phyloP scores from a whole-genome alignment of 257 asterid species.

The Solanum bulbocastanum region DNA sequence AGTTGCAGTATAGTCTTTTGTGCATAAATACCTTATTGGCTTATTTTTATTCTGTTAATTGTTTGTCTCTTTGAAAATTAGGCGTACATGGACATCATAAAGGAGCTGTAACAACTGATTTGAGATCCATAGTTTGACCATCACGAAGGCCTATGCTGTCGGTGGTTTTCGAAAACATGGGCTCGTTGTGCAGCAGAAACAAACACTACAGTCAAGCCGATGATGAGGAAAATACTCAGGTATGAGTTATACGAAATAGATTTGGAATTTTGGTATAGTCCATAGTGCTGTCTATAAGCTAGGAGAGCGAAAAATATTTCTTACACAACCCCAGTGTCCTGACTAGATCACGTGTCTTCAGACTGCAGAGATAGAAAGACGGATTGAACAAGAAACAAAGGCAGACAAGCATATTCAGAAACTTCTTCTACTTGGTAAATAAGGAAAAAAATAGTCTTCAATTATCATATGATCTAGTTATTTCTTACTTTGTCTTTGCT shows the following conservation, averaged over 20 bases:
- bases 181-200: conserved; percentile 88
- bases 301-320: background rate
- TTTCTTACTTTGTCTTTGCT: background rate
- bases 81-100: conserved; percentile 22
- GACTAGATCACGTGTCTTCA: conserved; percentile 16
- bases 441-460: background rate
- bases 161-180: conserved; percentile 49
- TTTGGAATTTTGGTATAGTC: background rate
- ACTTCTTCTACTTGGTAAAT: conserved; percentile 83
- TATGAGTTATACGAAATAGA: conserved; percentile 2
- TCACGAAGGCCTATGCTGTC: conserved; percentile 32
- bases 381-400: conserved; percentile 93
- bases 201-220: conserved; percentile 48
- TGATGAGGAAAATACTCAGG: conserved; percentile 86
- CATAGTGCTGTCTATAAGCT: background rate
- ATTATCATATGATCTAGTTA: background rate
- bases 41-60: background rate
- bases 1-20: background rate
- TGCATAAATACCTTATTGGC: background rate
- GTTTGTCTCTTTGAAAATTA: background rate
- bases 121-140: conserved; percentile 25
- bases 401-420: conserved; percentile 96
- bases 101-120: conserved; percentile 9
- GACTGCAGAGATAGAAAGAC: conserved; percentile 95
- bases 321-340: background rate